Base-by-base conservation (phyloP, 331 rosid genomes). In the Malus hybrid region DNA sequence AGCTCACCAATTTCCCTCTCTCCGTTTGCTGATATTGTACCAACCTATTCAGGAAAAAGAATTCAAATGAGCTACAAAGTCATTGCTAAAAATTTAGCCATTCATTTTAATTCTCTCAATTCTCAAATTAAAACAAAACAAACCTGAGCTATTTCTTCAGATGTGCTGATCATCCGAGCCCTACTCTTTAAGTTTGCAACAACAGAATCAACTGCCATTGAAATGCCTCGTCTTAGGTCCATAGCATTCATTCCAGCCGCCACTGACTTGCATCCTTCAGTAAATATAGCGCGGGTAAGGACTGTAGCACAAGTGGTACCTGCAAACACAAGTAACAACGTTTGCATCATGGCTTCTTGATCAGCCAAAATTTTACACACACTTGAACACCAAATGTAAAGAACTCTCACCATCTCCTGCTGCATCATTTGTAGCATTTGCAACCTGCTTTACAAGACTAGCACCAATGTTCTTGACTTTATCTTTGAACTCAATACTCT, bases 171-270 rank as follows among this genome's bases (percentile, higher is more conserved):
- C 97, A 89, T 92, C 55, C 96, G 78, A 50, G 99, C 93, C 71
- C 92, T 84, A 79, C 97, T 90, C 85, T 94, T 94, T 84, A 94
- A 79, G 85, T 87, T 85, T 52, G 96, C 84, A 24, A 92, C 97
- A 20, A 94, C 97, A 62, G 89, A 78, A 80, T 94, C 99, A 32
- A 94, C 95, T 22, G 99, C 99, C 99, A 94, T 90, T 61, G 82
- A 81, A 72, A 94, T 90, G 50, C 99, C 99, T 10, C 99, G 96
- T 77, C 99, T 88, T 70, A 94, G 79, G 86, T 94, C 99, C 99
- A 94, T 92, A 10, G 99, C 99, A 86, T 94, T 94, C 97, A 94
- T 90, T 75, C 99, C 99, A 76, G 99, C 96, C 3, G 99, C 99
- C 70, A 94, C 97, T 11, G 99, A 94, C 84, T 94, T 94, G 89